Evolutionary conservation across 352 stramenopile species (phyloP).

Genomic region (Phytophthora pluvialis): DNA sequence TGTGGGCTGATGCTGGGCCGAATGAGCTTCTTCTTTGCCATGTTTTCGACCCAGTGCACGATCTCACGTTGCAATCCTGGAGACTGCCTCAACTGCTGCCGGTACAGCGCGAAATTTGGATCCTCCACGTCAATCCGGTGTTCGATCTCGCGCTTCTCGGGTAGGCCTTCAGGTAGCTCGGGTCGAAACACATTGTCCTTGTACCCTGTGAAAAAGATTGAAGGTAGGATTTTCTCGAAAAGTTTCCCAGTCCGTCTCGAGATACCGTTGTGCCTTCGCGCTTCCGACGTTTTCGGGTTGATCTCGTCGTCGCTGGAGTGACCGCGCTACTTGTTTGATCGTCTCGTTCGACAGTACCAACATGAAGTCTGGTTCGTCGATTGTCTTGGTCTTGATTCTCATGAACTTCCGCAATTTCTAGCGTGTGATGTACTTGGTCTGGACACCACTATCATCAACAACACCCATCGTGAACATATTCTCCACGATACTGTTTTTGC

Average conservation of each 20-base stretch:
- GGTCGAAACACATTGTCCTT: slow-evolving; percentile 3
- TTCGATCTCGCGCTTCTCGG: slow-evolving; percentile 8
- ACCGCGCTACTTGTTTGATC: slow-evolving; percentile 11
- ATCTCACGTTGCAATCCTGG: too few relatives aligned
- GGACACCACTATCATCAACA: background rate
- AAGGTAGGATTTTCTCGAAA: background rate
- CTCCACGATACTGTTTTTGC: slow-evolving; percentile 6
- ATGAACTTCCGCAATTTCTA: slow-evolving; percentile 23
- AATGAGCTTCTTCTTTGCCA: too few relatives aligned
- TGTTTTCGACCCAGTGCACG: too few relatives aligned
- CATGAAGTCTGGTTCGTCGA: slow-evolving; percentile 21
- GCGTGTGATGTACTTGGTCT: slow-evolving; percentile 14
- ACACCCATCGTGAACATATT: slow-evolving; percentile 8
- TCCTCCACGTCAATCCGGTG: background rate
- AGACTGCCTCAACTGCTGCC: slow-evolving; percentile 14
- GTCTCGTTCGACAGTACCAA: slow-evolving; percentile 16
- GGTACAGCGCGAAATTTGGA: slow-evolving; percentile 7
- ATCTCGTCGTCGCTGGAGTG: background rate
- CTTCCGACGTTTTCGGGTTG: slow-evolving; percentile 17
- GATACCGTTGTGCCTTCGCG: slow-evolving; percentile 16
- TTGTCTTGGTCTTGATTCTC: slow-evolving; percentile 14
- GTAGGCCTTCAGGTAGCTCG: slow-evolving; percentile 9
- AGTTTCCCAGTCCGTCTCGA: slow-evolving; percentile 18
- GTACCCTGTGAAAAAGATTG: too few relatives aligned
- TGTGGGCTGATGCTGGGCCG: too few relatives aligned